Evolutionary conservation across 345 rosid genomes (phyloP), one percentile per base, ranked within the genome.

Genomic region (Microthlaspi erraticum): DNA sequence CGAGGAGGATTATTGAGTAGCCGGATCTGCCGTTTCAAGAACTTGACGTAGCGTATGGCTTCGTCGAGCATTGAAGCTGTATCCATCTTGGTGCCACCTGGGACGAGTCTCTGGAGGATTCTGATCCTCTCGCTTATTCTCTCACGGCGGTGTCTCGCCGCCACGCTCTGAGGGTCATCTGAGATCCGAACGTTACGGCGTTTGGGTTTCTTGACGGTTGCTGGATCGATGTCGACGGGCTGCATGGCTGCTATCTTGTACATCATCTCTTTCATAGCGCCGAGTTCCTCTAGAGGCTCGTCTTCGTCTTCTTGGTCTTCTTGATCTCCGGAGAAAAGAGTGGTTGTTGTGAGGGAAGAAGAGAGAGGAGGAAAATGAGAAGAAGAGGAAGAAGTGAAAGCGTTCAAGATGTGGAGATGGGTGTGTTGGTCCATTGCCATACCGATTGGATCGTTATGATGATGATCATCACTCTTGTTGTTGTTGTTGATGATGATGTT

Each of bases 261-360:
- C 98, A 92, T 83, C 99, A 92, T 92, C 77, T 95, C 99, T 66
- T 92, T 95, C 96, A 86, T 83, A 65, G 98, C 89, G 49, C 93
- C 85, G 0, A 94, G 83, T 76, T 94, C 93, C 37, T 94, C 99
- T 17, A 87, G 81, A 0, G 81, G 83, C 38, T 88, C 96, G 1
- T 88, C 91, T 6, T 79, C 88, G 1, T 82, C 82, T 7, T 83
- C 69, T 0, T 63, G 58, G 13, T 73, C 71, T 50, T 65, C 72
- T 49, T 34, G 71, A 2, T 69, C 54, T 54, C 73, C 65, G 13
- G 51, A 29, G 34, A 60, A 66, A 34, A 74, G 55, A 50, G 77
- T 43, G 41, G 71, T 53, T 29, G 78, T 23, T 39, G 64, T 6
- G 61, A 66, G 54, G 10, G 86, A 60, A 19, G 79, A 54, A n/a